phyloP scores from a whole-genome alignment of 148 eudicot species.

The Gaultheria prostrata region DNA sequence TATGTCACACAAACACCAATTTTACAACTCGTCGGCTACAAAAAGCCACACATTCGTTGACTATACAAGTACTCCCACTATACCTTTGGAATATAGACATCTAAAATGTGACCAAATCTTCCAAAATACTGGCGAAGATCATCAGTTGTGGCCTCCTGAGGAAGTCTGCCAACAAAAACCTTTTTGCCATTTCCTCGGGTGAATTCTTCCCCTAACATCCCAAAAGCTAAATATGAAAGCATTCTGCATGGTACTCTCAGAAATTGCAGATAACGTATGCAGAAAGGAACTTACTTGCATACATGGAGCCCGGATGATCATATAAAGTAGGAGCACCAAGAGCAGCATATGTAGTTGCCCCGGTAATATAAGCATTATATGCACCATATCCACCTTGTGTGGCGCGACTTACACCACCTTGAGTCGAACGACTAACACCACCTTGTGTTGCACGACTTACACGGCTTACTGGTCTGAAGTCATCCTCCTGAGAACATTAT shows the following conservation, averaged over 20 bases:
- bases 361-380: slow-evolving; percentile 75
- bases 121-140: slow-evolving; percentile 88
- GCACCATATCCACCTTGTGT: slow-evolving; percentile 90
- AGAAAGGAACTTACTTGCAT: slow-evolving; percentile 65
- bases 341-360: slow-evolving; percentile 90
- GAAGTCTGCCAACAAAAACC: slow-evolving; percentile 93
- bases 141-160: slow-evolving; percentile 85
- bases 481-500: slow-evolving; percentile 53
- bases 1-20: slow-evolving; percentile 24
- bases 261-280: neutral
- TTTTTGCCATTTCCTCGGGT: slow-evolving; percentile 80
- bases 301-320: slow-evolving; percentile 72
- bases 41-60: neutral
- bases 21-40: neutral
- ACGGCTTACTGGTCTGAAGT: slow-evolving; percentile 54
- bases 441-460: neutral
- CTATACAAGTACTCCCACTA: neutral
- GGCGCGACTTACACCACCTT: neutral
- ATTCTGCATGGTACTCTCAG: neutral
- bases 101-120: slow-evolving; percentile 87
- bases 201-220: slow-evolving; percentile 44
- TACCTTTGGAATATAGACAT: slow-evolving; percentile 94
- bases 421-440: neutral
- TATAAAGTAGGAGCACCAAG: slow-evolving; percentile 92
- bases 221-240: neutral